A percentile compares a stretch with the other conserved stretches of the same genome.
Evolutionary conservation across 1,284 basidiomycete species (phyloP).

Genomic region (Rhodotorula sp.): DNA sequence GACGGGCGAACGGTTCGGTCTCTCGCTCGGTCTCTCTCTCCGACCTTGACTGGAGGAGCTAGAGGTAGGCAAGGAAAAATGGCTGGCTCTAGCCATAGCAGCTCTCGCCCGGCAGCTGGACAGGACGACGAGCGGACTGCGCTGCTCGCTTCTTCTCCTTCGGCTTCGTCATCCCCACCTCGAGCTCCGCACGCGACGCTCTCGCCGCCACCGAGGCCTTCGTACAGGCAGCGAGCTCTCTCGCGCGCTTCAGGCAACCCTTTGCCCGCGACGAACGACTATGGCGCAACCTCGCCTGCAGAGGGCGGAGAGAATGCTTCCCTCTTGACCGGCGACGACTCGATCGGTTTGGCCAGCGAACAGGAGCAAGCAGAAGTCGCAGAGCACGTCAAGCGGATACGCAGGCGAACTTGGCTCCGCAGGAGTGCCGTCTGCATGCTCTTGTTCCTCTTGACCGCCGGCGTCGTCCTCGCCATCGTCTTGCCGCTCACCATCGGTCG

Average conservation of each 20-base stretch:
- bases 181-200: neutral
- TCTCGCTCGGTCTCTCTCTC: too few species aligned
- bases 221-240: conserved; percentile 35
- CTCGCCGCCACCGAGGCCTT: conserved; percentile 12
- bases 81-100: too few species aligned
- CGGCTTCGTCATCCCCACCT: neutral
- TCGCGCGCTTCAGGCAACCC: conserved; percentile 31
- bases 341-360: neutral
- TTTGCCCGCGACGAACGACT: neutral
- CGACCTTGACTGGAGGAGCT: too few species aligned
- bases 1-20: too few species aligned
- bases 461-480: conserved; percentile 30
- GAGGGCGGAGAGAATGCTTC: neutral
- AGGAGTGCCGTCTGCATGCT: neutral
- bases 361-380: neutral
- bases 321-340: neutral
- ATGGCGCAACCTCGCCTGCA: neutral
- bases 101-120: neutral
- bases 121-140: conserved; percentile 9
- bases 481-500: conserved; percentile 24
- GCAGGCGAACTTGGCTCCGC: conserved; percentile 3
- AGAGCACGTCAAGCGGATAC: neutral
- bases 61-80: too few species aligned
- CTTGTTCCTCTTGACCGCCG: conserved; percentile 21
- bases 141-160: conserved; percentile 6